These are phyloP conservation scores for Fusarium incarnatum DNA, from an alignment of 2,329 filamentous ascomycete species.

Conservation along the genomic window DNA sequence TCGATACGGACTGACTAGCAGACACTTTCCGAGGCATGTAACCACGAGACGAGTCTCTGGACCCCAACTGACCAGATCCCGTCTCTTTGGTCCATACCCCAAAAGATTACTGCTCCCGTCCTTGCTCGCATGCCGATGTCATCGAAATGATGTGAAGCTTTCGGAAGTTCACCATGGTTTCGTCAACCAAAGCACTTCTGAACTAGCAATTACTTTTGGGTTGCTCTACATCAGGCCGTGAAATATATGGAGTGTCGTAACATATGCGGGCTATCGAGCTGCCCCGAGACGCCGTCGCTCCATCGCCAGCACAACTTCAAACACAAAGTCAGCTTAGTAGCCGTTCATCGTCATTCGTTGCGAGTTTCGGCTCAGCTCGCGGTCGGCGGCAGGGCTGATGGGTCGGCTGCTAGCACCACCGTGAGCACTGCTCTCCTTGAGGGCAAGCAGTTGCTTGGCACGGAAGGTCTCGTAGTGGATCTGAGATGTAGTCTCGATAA, in stretches of 20 bases:
- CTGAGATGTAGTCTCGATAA: constrained; percentile 99
- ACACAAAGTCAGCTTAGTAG: constrained; percentile 71
- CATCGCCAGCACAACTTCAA: constrained; percentile 49
- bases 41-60: constrained; percentile 23
- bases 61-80: constrained; percentile 1
- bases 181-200: constrained; percentile 34
- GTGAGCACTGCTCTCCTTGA: constrained; percentile 97
- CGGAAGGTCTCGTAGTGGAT: constrained; percentile 99
- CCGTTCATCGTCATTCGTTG: constrained; percentile 99
- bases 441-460: constrained; percentile 95
- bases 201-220: constrained; percentile 43
- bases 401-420: constrained; percentile 82
- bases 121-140: constrained; percentile 41
- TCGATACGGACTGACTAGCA: constrained; percentile 26
- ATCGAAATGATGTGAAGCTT: constrained; percentile 37
- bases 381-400: constrained; percentile 94
- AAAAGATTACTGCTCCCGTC: constrained; percentile 26
- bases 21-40: constrained; percentile 5
- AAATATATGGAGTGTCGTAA: constrained; percentile 50
- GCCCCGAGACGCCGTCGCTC: constrained; percentile 52
- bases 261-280: constrained; percentile 46
- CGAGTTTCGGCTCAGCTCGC: constrained; percentile 95
- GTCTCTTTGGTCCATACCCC: background rate
- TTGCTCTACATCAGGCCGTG: constrained; percentile 48
- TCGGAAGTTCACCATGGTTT: constrained; percentile 31